Percentiles rank a stretch among this genome's conserved stretches.
These are phyloP conservation scores for Gossypium turneri DNA, from an alignment of 345 rosid species.

Conservation along the genomic window DNA sequence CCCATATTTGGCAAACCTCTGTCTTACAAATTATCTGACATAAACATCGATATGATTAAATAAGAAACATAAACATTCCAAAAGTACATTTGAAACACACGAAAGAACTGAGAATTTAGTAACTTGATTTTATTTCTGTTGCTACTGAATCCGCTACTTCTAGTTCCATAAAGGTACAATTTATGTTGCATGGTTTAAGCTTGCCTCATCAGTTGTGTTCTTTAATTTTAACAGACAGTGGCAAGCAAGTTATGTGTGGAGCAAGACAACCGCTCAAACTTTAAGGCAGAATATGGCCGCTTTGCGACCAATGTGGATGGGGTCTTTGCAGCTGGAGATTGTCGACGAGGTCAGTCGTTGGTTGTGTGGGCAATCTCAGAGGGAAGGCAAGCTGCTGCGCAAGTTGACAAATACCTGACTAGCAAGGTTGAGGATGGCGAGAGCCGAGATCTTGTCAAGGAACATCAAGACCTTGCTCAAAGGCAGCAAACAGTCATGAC, in stretches of 20 bases:
- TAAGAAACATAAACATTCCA: background rate
- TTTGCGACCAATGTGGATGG: slow-evolving; percentile 84
- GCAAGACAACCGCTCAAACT: slow-evolving; percentile 75
- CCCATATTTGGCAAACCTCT: background rate
- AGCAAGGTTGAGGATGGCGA: slow-evolving; percentile 28
- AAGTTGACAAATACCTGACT: slow-evolving; percentile 67
- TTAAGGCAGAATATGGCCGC: slow-evolving; percentile 89
- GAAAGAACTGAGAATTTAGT: background rate
- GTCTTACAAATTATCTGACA: background rate
- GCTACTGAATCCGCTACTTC: background rate
- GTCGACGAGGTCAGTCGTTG: slow-evolving; percentile 93
- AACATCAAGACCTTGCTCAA: slow-evolving; percentile 33
- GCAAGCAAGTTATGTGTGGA: slow-evolving; percentile 89
- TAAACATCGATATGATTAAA: background rate
- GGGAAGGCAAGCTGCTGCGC: slow-evolving; percentile 94
- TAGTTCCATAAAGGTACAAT: background rate
- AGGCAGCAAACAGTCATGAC: slow-evolving; percentile 44
- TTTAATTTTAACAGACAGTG: slow-evolving; percentile 35
- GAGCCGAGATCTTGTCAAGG: slow-evolving; percentile 25
- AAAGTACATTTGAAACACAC: background rate
- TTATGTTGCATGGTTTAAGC: background rate
- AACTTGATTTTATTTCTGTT: background rate
- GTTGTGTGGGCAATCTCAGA: slow-evolving; percentile 99
- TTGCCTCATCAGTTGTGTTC: background rate
- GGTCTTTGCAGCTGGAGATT: slow-evolving; percentile 95